Evolutionary conservation across 805 yeast species (phyloP), one percentile per base, ranked within the genome.

Genomic region (Blastobotrys parvus): DNA sequence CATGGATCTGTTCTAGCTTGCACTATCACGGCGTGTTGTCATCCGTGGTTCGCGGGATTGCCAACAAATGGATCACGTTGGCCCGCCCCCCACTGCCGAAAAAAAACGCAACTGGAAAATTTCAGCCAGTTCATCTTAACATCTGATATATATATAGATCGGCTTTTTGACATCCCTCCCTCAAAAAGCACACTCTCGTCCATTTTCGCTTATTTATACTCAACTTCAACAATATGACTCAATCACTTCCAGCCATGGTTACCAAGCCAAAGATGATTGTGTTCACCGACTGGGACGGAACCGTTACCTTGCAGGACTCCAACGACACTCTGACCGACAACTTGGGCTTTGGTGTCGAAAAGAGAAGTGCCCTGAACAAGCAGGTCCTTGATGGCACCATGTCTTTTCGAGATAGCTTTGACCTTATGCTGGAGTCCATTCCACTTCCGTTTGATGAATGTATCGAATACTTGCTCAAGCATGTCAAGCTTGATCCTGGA

Each of bases 241-340:
- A 25, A 25, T 7, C 10, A 25, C 11, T 51, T 11, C 59, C 63
- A 16, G 64, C 64, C 2, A 46, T 61, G 38, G 44, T 45, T 17
- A 58, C 62, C 27, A 45, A 56, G 45, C 66, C 67, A 51, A 73
- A 75, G 49, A 90, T 94, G 38, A 87, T 92, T 56, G 82, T 92
- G 35, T 92, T 92, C 70, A 84, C 97, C 35, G 99, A 92, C 63
- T 92, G 94, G 78, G 99, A 92, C 61, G 99, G 99, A 22, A 92
- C 98, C 2, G 92, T 92, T 50, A 92, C 98, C 10, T 68, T 84
- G 46, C 94, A 90, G 58, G 99, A 92, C 62, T 84, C 95, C 46
- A 92, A 92, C 62, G 97, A 92, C 63, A 83, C 71, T 61, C 68
- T 92, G 49, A 89, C 97, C 6, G 97, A 92, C 61, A 77, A 76